Percentiles rank a stretch among this genome's conserved stretches.
Evolutionary conservation across 441 rosid species (phyloP).

Genomic region (Gossypium schwendimanii): DNA sequence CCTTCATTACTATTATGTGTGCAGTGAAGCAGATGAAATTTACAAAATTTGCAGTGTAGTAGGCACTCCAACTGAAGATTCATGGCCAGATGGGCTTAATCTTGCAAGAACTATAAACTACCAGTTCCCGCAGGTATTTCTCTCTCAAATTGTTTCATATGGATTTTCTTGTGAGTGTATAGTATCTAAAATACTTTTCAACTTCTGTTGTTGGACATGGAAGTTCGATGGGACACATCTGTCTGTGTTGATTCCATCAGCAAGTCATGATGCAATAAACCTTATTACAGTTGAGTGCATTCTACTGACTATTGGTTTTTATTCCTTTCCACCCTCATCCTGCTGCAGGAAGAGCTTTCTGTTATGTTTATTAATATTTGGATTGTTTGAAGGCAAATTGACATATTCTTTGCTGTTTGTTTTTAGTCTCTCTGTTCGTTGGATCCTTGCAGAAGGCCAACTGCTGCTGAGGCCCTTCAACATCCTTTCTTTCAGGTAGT

Average conservation of each 20-base stretch:
- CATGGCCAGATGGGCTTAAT: conserved; percentile 81
- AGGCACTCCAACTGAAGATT: conserved; percentile 70
- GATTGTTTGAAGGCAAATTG: neutral
- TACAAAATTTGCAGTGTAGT: conserved; percentile 82
- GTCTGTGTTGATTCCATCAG: conserved; percentile 61
- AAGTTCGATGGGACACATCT: conserved; percentile 61
- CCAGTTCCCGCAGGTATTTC: conserved; percentile 65
- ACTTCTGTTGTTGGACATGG: conserved; percentile 13
- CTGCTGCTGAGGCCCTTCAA: conserved; percentile 78
- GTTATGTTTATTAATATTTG: neutral
- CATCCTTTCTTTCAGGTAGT: conserved; percentile 89
- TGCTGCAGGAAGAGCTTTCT: neutral
- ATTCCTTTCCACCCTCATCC: neutral
- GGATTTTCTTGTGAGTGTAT: neutral
- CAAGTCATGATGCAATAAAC: conserved; percentile 63
- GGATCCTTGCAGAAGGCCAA: conserved; percentile 86
- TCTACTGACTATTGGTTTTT: neutral
- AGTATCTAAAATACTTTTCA: neutral
- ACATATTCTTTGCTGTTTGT: neutral
- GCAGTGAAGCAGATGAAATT: conserved; percentile 94
- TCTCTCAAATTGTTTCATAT: neutral
- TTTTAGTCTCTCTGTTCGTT: conserved; percentile 71
- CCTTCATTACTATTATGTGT: conserved; percentile 8
- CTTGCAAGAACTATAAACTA: conserved; percentile 74
- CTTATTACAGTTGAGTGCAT: conserved; percentile 53